Conservation (phyloP, 2,329 filamentous ascomycete species). For the Fusarium staphyleae region DNA sequence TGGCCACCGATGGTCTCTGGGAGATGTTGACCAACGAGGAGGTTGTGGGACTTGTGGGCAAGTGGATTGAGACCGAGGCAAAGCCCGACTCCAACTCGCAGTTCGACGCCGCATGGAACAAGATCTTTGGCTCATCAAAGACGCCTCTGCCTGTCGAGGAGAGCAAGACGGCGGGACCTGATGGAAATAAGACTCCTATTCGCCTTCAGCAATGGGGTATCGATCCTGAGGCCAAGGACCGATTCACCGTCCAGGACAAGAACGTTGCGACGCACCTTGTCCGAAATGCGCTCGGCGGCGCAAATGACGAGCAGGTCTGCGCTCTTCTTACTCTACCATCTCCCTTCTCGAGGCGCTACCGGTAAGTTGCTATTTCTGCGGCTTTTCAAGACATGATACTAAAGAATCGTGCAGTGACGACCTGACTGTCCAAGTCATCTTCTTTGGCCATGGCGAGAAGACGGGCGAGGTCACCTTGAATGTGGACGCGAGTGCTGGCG, state of each 20-base stretch:
- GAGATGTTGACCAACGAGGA: constrained; percentile 99
- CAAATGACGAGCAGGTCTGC: constrained; percentile 91
- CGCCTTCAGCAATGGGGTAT: constrained; percentile 92
- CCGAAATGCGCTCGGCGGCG: constrained; percentile 91
- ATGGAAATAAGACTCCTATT: constrained; percentile 86
- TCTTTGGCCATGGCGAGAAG: constrained; percentile 85
- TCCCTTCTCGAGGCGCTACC: constrained; percentile 89
- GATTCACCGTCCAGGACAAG: constrained; percentile 95
- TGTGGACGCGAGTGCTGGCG: constrained; percentile 77
- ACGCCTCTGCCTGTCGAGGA: constrained; percentile 79
- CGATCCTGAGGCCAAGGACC: constrained; percentile 71
- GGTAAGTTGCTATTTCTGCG: constrained; percentile 57
- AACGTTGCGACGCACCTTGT: constrained; percentile 96
- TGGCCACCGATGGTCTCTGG: constrained; percentile 97
- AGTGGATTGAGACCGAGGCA: constrained; percentile 89
- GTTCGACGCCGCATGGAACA: constrained; percentile 73
- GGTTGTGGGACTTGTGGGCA: constrained; percentile 92
- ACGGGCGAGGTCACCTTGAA: constrained; percentile 84
- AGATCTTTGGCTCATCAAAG: constrained; percentile 60
- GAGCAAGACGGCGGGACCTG: constrained; percentile 53
- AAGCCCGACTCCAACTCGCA: constrained; percentile 63
- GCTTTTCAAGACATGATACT: not conserved
- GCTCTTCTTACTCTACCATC: constrained; percentile 89
- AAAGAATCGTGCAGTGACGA: constrained; percentile 71
- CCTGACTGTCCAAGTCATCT: constrained; percentile 96